Evolutionary conservation across 2,329 filamentous ascomycete species (phyloP).

Genomic region (Colletotrichum orbiculare): DNA sequence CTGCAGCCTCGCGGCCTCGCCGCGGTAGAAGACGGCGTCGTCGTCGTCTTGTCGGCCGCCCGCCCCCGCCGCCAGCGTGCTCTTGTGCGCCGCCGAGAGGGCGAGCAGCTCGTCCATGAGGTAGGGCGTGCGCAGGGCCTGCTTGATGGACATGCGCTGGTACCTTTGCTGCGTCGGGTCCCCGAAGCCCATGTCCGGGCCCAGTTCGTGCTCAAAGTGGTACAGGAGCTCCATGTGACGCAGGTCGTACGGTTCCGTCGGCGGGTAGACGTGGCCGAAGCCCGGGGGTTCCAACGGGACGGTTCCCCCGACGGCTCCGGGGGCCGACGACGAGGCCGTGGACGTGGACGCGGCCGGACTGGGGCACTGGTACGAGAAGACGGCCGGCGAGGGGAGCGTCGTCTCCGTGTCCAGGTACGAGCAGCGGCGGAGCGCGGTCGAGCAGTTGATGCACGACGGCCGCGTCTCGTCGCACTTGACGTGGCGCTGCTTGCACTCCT

Average conservation of each 20-base stretch:
- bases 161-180: conserved; percentile 2
- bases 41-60: conserved; percentile 3
- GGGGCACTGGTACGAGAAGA: conserved; percentile 15
- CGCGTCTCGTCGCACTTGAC: conserved; percentile 56
- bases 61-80: conserved; percentile 40
- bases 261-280: not conserved
- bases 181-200: not conserved
- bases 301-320: not conserved
- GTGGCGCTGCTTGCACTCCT: conserved; percentile 53
- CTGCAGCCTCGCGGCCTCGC: conserved; percentile 56
- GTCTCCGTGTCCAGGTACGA: conserved; percentile 40
- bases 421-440: conserved; percentile 49
- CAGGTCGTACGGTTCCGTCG: conserved; percentile 20
- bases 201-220: conserved; percentile 21
- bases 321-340: not conserved
- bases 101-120: conserved; percentile 60
- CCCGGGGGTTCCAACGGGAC: not conserved
- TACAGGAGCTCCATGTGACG: conserved; percentile 19
- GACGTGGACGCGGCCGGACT: conserved; percentile 23
- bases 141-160: conserved; percentile 12
- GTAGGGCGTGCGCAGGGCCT: conserved; percentile 49
- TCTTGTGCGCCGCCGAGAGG: conserved; percentile 55
- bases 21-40: conserved; percentile 44
- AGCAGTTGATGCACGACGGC: conserved; percentile 54
- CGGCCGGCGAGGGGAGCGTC: conserved; percentile 1